Percentiles rank a stretch among this genome's conserved stretches.
Evolutionary conservation across 768 basidiomycete genomes (phyloP).

Genomic region (Naganishia friedmannii): DNA sequence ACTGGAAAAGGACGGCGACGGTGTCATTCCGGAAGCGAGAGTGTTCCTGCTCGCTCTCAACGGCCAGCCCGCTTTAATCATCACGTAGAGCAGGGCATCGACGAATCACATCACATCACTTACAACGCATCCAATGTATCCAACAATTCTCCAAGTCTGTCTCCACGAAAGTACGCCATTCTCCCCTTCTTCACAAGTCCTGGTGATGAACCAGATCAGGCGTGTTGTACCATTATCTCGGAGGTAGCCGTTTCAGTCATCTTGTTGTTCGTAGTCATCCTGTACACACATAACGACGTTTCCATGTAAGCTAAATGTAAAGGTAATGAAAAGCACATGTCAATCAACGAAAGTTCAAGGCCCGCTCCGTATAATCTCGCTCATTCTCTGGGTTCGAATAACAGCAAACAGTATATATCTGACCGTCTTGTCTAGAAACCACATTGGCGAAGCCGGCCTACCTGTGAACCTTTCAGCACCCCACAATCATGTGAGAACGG

Average conservation of each 20-base stretch:
- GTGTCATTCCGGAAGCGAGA: constrained; percentile 47
- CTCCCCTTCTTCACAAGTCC: background rate
- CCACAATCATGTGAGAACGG: no score
- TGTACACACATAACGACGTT: background rate
- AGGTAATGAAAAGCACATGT: background rate
- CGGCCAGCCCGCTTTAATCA: constrained; percentile 48
- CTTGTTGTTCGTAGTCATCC: background rate
- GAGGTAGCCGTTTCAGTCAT: background rate
- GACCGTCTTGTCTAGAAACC: no score
- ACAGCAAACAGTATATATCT: no score
- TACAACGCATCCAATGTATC: constrained; percentile 7
- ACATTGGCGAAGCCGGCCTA: background rate
- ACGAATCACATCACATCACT: background rate
- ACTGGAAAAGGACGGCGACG: constrained; percentile 40
- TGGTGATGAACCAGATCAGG: constrained; percentile 1
- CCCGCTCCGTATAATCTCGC: no score
- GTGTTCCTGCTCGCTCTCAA: constrained; percentile 48
- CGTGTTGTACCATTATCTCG: constrained; percentile 10
- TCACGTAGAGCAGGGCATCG: constrained; percentile 34
- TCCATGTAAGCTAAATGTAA: constrained; percentile 1
- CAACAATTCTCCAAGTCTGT: background rate
- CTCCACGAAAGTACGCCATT: background rate
- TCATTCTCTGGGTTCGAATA: no score
- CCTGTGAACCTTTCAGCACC: no score
- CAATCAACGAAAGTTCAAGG: no score